Evolutionary conservation across 192 early-diverging fungal species (phyloP).

Genomic region (Rhizophagus clarus): DNA sequence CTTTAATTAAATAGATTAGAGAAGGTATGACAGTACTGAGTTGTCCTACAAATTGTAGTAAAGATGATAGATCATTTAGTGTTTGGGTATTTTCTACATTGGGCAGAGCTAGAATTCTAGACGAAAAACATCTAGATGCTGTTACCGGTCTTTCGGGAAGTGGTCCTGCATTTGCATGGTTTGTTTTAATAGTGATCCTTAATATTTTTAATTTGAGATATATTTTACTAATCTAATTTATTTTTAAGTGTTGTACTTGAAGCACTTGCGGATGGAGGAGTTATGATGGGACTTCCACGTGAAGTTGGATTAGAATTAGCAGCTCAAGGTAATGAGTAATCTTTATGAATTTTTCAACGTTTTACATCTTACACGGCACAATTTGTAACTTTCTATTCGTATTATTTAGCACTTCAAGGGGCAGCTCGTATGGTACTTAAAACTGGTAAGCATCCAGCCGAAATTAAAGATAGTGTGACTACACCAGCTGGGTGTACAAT

Average conservation of each 20-base stretch:
- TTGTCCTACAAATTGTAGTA: conserved; percentile 38
- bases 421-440: conserved; percentile 55
- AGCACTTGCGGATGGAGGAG: conserved; percentile 58
- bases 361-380: background rate
- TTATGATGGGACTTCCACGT: conserved; percentile 61
- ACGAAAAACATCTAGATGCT: conserved; percentile 58
- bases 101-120: conserved; percentile 49
- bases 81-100: conserved; percentile 53
- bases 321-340: conserved; percentile 48
- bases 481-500: conserved; percentile 60
- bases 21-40: conserved; percentile 59
- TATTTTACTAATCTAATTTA: background rate
- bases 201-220: background rate
- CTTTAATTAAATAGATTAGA: conserved; percentile 39
- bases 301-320: conserved; percentile 56
- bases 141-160: conserved; percentile 55
- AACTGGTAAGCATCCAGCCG: conserved; percentile 54
- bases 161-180: conserved; percentile 60
- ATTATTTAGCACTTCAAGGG: conserved; percentile 47
- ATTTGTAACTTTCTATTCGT: too few relatives aligned
- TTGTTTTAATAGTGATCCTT: background rate
- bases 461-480: conserved; percentile 57
- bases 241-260: conserved; percentile 51
- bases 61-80: conserved; percentile 42
- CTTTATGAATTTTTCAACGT: background rate